Evolutionary conservation across 2,329 filamentous ascomycete species (phyloP), one percentile per base, ranked within the genome.

Genomic region (Trichoderma polysporum): DNA sequence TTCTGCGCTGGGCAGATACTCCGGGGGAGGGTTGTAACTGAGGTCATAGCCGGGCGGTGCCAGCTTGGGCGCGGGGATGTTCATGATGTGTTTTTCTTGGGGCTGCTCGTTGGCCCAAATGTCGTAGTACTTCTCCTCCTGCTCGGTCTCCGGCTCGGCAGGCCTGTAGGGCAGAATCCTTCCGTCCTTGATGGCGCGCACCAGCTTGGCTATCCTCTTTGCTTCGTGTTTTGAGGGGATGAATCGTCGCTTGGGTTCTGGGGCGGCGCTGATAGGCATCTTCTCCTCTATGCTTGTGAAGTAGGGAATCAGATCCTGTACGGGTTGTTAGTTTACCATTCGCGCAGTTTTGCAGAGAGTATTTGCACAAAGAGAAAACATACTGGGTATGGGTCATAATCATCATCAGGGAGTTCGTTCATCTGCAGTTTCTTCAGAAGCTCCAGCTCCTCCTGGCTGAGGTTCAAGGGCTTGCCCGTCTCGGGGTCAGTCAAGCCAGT

Each of bases 161-260:
- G 93, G 88, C 76, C 90, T 93, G 81, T 96, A 97, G 4, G 96
- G 96, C 74, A 97, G 82, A 71, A 99, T 98, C 58, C 93, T 89
- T 39, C 96, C 95, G 79, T 98, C 94, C 71, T 91, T 89, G 72
- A 99, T 99, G 41, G 95, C 95, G 75, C 92, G 93, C 63, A 98
- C 95, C 74, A 99, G 89, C 82, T 99, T 98, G 88, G 97, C 97
- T 60, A 99, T 88, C 66, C 94, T 88, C 83, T 97, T 97, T 35
- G 92, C 91, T 79, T 99, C 95, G 78, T 99, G 93, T 80, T 97
- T 98, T 54, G 94, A 98, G 7, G 96, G 95, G 10, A 99, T 82
- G 77, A 98, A 99, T 73, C 95, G 90, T 70, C 95, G 87, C 82
- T 99, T 99, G 1, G 95, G 95, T 77, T 99, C 95, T 7, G 95